Base-by-base conservation (phyloP, 2,329 filamentous ascomycete species). In the Botryotinia convoluta region DNA sequence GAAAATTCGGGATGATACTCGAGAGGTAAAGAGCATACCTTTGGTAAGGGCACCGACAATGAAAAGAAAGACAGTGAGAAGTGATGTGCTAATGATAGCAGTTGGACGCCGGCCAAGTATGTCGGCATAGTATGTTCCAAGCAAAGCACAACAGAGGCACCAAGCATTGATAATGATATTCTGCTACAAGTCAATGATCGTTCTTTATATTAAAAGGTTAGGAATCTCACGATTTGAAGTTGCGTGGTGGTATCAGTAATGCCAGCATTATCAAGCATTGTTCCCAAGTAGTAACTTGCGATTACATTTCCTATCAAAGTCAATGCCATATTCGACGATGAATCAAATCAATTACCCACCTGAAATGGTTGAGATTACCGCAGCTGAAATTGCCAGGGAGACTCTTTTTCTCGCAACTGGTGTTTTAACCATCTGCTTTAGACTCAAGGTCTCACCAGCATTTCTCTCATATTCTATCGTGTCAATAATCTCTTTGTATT, bases 31-130 rank as follows among this genome's bases (percentile, higher is more conserved):
- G 48, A 77, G 26, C n/a, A 73, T 35, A 82, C 83, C 85, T 81
- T 69, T 90, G 87, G 76, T 89, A 87, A 89, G 79, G 2, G 82
- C 85, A 2, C 86, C 86, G 57, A 88, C 84, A 70, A 87, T 81
- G 76, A 87, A 87, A 1, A 88, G 82, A 57, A 83, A 86, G 32
- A 84, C 70, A 3, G 83, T 81, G 9, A 85, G 76, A 18, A 84
- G 76, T 20, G 73, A 72, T 64, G 84, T 81, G 0, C 83, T 84
- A 16, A 83, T 74, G 7, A 85, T 76, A 4, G 84, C 84, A 0
- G 82, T 84, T 1, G 81, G 79, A 73, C 85, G 86, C 16, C 86
- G 83, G 12, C 86, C 85, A 81, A 84, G 83, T 37, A 69, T 78
- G 26, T 83, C 82, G 0, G 81, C 80, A 10, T 86, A 79, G 7